Base-by-base conservation (phyloP, 1,139 yeast species). In the Suhomyces ambrosiae region DNA sequence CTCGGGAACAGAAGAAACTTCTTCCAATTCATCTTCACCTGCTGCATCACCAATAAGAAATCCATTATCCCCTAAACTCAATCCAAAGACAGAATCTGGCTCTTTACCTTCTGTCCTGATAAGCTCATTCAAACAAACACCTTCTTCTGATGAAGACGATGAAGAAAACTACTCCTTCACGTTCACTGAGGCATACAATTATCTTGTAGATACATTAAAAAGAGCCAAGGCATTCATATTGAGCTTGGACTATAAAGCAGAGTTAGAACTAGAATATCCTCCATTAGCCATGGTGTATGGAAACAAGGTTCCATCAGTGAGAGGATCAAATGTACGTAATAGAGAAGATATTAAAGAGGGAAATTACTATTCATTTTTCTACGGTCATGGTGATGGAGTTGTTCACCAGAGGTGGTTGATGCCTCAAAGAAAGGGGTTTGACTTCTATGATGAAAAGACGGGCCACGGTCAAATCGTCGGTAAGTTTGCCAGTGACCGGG, bases 321-420 rank as follows among this genome's bases (percentile, higher is more conserved):
- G 94, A 37, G 95, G 90, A 2, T 82, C 87, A 2, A 63, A 79
- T 35, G 94, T 88, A 0, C 60, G 68, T 25, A 74, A 80, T 2
- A 53, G 56, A n/a, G 75, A 80, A 18, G 92, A 80, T 34, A 81
- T 89, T 41, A 71, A 67, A 45, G 73, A 74, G 24, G 96, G 96
- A 5, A 76, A 79, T 46, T 89, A 86, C 60, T 80, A 76, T 46
- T 82, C 86, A 48, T 83, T 87, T 49, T 78, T 75, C 49, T 88
- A 86, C 56, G 96, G 95, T 0, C 89, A 89, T 7, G 97, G 97
- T 6, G 97, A 89, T 55, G 97, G 97, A 23, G 96, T 89, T 11
- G 86, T 88, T 1, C 88, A 86, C 59, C 87, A 83, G 50, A 79
- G 79, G 46, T 83, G 90, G 82, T 61, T 86, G 27, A 77, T 88